Conservation (phyloP, 2,329 filamentous ascomycete genomes). For the Huntiella abstrusa region DNA sequence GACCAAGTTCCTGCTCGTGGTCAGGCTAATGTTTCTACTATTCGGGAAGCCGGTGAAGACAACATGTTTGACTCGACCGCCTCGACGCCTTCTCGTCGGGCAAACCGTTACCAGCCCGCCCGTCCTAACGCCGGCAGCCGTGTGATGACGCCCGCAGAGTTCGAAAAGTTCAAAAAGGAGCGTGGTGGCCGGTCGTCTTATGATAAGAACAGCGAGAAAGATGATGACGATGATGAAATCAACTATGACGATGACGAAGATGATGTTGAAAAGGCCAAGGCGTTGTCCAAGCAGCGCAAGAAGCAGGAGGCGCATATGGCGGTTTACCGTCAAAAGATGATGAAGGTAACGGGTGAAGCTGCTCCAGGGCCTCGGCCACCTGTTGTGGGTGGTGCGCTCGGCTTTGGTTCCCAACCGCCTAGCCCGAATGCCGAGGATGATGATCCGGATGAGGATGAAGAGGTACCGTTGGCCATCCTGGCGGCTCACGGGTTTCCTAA, state of each 20-base stretch:
- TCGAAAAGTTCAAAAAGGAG: slow-evolving; percentile 62
- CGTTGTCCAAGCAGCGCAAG: slow-evolving; percentile 55
- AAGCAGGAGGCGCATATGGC: slow-evolving; percentile 84
- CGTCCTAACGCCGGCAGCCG: slow-evolving; percentile 37
- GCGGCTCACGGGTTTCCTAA: slow-evolving; percentile 77
- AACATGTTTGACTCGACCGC: slow-evolving; percentile 35
- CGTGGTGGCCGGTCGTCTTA: slow-evolving; percentile 28
- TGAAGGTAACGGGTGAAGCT: slow-evolving; percentile 60
- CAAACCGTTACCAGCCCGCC: slow-evolving; percentile 19
- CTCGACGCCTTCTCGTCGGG: slow-evolving; percentile 20
- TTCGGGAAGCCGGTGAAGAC: slow-evolving; percentile 23
- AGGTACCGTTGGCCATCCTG: slow-evolving; percentile 69
- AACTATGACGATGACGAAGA: slow-evolving; percentile 60
- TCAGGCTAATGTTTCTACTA: background rate
- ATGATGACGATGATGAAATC: slow-evolving; percentile 44
- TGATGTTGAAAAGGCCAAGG: slow-evolving; percentile 54
- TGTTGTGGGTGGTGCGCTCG: slow-evolving; percentile 43
- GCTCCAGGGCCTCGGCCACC: slow-evolving; percentile 27
- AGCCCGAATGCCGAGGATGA: slow-evolving; percentile 23
- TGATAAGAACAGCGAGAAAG: slow-evolving; percentile 24
- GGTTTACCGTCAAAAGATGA: slow-evolving; percentile 87
- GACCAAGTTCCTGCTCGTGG: background rate
- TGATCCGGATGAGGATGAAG: slow-evolving; percentile 66
- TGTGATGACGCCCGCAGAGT: slow-evolving; percentile 79
- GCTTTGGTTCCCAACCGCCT: slow-evolving; percentile 19